Evolutionary conservation across 1,284 basidiomycete species (phyloP).

Genomic region (Rhodotorula sp.): DNA sequence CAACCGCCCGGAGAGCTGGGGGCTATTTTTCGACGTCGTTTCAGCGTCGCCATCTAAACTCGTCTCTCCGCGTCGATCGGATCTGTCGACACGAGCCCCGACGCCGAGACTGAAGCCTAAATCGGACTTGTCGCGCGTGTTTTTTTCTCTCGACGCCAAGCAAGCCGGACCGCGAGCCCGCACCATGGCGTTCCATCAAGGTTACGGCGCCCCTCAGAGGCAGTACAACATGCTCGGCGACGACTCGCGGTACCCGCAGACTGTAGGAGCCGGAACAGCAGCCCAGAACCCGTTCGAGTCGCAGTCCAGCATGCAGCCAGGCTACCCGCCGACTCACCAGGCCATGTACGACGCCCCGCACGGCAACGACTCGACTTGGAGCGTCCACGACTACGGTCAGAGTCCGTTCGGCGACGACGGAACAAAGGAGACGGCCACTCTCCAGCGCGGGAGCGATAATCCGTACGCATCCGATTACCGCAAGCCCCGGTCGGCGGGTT

Average conservation of each 20-base stretch:
- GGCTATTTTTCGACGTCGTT: no score
- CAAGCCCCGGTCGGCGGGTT: background rate
- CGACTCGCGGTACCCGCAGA: background rate
- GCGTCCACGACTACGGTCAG: conserved; percentile 10
- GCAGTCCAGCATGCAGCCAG: background rate
- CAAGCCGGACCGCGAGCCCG: no score
- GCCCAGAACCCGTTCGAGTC: conserved; percentile 8
- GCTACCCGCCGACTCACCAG: conserved; percentile 2
- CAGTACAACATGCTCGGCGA: background rate
- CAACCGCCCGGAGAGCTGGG: no score
- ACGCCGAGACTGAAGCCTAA: no score
- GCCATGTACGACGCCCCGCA: background rate
- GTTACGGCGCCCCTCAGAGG: background rate
- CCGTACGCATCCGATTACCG: conserved; percentile 18
- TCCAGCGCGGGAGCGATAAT: conserved; percentile 17
- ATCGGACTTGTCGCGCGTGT: no score
- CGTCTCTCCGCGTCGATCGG: no score
- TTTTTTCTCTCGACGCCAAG: no score
- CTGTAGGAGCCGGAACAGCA: background rate
- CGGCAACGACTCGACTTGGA: conserved; percentile 10
- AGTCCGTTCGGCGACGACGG: background rate
- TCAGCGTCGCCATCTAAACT: no score
- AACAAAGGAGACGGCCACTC: background rate
- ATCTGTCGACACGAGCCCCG: no score
- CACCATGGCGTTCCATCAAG: background rate